Conservation (phyloP, 2,329 filamentous ascomycete genomes). For the Cladophialophora chaetospira region DNA sequence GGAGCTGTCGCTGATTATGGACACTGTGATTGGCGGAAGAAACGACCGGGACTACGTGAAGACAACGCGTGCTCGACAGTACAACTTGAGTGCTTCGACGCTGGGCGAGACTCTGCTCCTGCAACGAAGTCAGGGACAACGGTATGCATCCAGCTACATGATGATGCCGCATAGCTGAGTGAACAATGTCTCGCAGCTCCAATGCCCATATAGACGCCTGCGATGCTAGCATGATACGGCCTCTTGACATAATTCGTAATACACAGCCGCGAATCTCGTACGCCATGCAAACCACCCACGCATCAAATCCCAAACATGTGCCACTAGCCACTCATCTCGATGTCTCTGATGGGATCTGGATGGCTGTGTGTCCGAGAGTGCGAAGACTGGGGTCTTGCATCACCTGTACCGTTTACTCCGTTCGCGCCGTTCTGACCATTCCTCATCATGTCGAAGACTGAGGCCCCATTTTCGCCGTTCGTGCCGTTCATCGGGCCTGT, state of each 20-base stretch:
- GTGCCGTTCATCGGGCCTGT: conserved; percentile 34
- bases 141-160: too few relatives aligned
- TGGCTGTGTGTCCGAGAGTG: conserved; percentile 25
- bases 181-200: neutral
- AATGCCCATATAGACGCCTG: neutral
- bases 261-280: too few relatives aligned
- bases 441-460: conserved; percentile 27
- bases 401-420: conserved; percentile 20
- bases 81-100: neutral
- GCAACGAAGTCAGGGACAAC: too few relatives aligned
- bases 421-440: conserved; percentile 25
- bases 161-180: neutral
- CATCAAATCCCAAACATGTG: neutral
- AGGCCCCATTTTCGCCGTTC: conserved; percentile 33
- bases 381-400: conserved; percentile 18
- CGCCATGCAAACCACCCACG: too few relatives aligned
- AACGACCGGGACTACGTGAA: neutral
- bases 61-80: neutral
- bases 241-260: too few relatives aligned
- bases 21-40: conserved; percentile 13
- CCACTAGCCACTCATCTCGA: conserved; percentile 27
- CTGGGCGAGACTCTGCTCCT: neutral
- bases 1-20: conserved; percentile 5
- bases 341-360: conserved; percentile 28
- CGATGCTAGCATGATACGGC: neutral